These are phyloP conservation scores for Candida rishiriensis DNA, from an alignment of 805 yeast genomes.

Conservation along the genomic window DNA sequence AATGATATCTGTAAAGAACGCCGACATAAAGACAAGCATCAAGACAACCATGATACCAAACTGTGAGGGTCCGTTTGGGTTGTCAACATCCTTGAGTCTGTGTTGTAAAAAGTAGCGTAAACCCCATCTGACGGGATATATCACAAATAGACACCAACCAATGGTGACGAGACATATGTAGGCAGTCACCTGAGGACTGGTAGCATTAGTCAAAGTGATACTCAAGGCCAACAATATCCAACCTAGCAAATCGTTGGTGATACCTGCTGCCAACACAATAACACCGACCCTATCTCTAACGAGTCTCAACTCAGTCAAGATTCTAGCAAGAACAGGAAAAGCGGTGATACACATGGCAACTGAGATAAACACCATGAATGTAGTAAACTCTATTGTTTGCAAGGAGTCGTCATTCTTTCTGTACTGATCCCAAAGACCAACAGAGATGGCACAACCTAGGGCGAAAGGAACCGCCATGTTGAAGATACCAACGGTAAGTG, in stretches of 20 bases:
- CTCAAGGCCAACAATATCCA: conserved; percentile 77
- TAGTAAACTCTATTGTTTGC: conserved; percentile 52
- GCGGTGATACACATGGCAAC: conserved; percentile 85
- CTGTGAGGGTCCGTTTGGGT: conserved; percentile 62
- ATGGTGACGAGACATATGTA: conserved; percentile 61
- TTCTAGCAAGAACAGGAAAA: conserved; percentile 78
- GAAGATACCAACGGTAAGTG: conserved; percentile 62
- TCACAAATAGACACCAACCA: conserved; percentile 65
- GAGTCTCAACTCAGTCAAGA: conserved; percentile 66
- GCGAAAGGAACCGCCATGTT: conserved; percentile 80
- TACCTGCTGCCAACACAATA: conserved; percentile 78
- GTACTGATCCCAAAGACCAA: conserved; percentile 61
- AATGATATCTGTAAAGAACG: conserved; percentile 77
- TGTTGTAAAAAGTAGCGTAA: conserved; percentile 42
- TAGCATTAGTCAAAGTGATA: conserved; percentile 71
- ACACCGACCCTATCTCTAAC: conserved; percentile 69
- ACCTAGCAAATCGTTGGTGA: conserved; percentile 72
- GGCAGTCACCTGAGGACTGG: conserved; percentile 62
- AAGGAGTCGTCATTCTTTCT: conserved; percentile 29
- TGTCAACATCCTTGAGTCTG: conserved; percentile 39
- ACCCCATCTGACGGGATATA: conserved; percentile 50
- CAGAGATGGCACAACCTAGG: conserved; percentile 66
- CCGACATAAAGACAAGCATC: conserved; percentile 54
- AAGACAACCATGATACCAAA: conserved; percentile 53
- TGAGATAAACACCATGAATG: conserved; percentile 76